phyloP scores from a whole-genome alignment of 768 basidiomycete genomes.

The Suillus cothurnatus region DNA sequence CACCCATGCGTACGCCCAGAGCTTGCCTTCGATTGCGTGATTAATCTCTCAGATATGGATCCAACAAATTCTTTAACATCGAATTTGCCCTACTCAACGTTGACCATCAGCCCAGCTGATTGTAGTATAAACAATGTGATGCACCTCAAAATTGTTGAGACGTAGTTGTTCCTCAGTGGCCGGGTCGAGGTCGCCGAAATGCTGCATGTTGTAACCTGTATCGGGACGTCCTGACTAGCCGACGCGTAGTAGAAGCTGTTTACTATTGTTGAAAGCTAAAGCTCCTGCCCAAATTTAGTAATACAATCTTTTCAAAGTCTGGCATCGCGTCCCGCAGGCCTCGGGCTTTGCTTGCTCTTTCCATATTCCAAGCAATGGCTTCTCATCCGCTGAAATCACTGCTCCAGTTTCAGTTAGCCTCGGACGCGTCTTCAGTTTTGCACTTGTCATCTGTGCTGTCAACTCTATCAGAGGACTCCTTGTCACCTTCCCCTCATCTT shows the following conservation, averaged over 20 bases:
- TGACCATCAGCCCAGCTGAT: slow-evolving; percentile 13
- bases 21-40: slow-evolving; percentile 79
- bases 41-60: slow-evolving; percentile 84
- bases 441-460: slow-evolving; percentile 63
- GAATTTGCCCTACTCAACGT: slow-evolving; percentile 70
- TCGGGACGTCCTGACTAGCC: slow-evolving; percentile 7
- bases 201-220: slow-evolving; percentile 21
- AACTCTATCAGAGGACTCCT: slow-evolving; percentile 51
- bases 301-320: not conserved
- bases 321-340: no score
- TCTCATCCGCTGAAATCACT: slow-evolving; percentile 60
- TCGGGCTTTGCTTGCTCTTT: not conserved
- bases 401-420: slow-evolving; percentile 71
- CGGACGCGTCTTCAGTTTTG: slow-evolving; percentile 60
- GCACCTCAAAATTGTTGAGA: slow-evolving; percentile 58
- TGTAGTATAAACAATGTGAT: slow-evolving; percentile 6
- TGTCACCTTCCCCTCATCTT: slow-evolving; percentile 64
- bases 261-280: slow-evolving; percentile 35
- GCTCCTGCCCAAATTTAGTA: slow-evolving; percentile 7
- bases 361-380: slow-evolving; percentile 38
- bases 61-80: slow-evolving; percentile 90
- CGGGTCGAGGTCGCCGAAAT: slow-evolving; percentile 47
- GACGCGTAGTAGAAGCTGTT: slow-evolving; percentile 22
- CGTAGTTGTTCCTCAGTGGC: slow-evolving; percentile 54
- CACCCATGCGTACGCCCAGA: slow-evolving; percentile 70